Conservation (phyloP, 176 grass and related monocot genomes). For the Secale cereale region DNA sequence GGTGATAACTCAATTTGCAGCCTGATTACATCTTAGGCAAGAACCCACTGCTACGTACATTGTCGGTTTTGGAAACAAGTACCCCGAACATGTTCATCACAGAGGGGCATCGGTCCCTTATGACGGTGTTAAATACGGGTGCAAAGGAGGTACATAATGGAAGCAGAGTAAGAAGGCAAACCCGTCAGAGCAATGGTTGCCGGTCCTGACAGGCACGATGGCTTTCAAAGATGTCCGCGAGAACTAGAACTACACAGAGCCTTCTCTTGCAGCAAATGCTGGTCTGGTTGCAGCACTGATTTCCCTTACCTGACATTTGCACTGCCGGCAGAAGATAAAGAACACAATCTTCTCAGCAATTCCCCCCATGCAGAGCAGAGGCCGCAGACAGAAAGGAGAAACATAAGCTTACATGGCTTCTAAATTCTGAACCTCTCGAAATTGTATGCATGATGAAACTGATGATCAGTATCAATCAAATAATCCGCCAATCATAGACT, state of each 20-base stretch:
- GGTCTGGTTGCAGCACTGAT: constrained; percentile 76
- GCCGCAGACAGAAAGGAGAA: constrained; percentile 22
- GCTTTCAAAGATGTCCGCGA: constrained; percentile 77
- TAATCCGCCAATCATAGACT: constrained; percentile 29
- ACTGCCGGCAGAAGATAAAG: constrained; percentile 26
- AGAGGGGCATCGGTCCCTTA: constrained; percentile 84
- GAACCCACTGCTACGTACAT: constrained; percentile 47
- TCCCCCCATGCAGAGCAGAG: constrained; percentile 45
- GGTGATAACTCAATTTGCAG: constrained; percentile 36
- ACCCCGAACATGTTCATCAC: constrained; percentile 75
- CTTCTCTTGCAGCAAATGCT: constrained; percentile 78
- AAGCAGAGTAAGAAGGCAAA: constrained; percentile 78
- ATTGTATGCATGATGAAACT: neutral
- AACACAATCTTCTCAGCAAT: constrained; percentile 84
- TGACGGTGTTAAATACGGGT: constrained; percentile 77
- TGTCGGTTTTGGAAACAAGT: constrained; percentile 73
- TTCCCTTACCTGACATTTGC: constrained; percentile 44
- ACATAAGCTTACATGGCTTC: constrained; percentile 30
- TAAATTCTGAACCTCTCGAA: neutral
- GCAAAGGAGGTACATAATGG: constrained; percentile 86
- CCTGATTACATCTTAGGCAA: constrained; percentile 82
- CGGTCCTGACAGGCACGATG: constrained; percentile 76
- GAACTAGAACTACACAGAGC: constrained; percentile 72
- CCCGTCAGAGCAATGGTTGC: constrained; percentile 73
- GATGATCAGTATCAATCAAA: too few relatives aligned